A percentile compares a stretch with the other conserved stretches of the same genome.
Conservation (phyloP, 2,329 filamentous ascomycete genomes). For the Claviceps sp. region DNA sequence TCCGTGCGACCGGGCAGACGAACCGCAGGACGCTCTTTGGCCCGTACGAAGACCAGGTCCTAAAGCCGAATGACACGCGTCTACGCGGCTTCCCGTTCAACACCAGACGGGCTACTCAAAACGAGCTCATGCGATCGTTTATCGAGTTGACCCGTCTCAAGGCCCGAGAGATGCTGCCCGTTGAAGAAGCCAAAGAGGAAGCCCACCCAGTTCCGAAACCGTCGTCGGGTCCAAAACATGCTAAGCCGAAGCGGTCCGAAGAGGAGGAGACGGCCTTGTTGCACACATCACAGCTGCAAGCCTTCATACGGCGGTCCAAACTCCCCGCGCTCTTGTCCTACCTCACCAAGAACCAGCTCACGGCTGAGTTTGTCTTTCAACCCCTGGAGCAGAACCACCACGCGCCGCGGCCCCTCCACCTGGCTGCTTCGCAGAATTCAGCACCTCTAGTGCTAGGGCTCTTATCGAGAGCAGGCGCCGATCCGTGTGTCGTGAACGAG, state of each 20-base stretch:
- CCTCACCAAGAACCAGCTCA: conserved; percentile 59
- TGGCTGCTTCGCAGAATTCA: conserved; percentile 71
- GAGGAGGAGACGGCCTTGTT: conserved; percentile 72
- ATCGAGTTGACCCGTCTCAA: conserved; percentile 89
- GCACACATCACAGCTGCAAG: conserved; percentile 81
- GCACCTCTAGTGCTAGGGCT: conserved; percentile 66
- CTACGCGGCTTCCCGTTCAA: conserved; percentile 86
- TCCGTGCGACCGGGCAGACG: conserved; percentile 75
- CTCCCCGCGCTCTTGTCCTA: conserved; percentile 78
- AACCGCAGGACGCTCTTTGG: conserved; percentile 83
- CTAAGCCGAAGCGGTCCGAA: conserved; percentile 55
- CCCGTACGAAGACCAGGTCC: conserved; percentile 76
- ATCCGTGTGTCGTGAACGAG: conserved; percentile 55
- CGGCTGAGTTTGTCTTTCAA: conserved; percentile 60
- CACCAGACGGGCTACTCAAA: conserved; percentile 81
- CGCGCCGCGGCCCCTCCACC: conserved; percentile 69
- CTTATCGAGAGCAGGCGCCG: conserved; percentile 57
- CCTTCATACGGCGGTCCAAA: conserved; percentile 79
- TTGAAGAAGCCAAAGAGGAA: conserved; percentile 32
- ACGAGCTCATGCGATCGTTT: conserved; percentile 87
- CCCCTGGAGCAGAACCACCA: conserved; percentile 63
- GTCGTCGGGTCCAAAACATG: conserved; percentile 28
- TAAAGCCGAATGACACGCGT: conserved; percentile 65
- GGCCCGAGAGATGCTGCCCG: conserved; percentile 62
- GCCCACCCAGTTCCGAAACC: conserved; percentile 26